Evolutionary conservation across 2,329 filamentous ascomycete species (phyloP).

Genomic region (Dryadomyces quercus-mongolicae): DNA sequence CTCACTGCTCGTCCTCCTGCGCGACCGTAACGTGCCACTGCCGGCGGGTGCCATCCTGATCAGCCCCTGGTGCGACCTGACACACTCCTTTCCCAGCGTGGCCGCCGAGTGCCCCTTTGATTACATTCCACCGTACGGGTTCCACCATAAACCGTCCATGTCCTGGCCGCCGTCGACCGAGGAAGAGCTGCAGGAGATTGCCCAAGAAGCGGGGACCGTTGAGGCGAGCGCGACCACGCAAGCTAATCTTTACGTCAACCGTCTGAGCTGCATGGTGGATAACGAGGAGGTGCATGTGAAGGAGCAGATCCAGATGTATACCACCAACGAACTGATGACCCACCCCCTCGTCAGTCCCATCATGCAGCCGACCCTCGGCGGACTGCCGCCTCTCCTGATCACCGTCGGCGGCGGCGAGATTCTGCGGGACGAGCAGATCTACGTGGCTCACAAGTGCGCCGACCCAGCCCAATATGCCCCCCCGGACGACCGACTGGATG

Average conservation of each 20-base stretch:
- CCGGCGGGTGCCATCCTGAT: conserved; percentile 85
- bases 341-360: conserved; percentile 87
- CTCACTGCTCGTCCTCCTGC: conserved; percentile 64
- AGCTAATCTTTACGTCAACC: conserved; percentile 11
- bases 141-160: conserved; percentile 77
- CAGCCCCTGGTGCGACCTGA: conserved; percentile 92
- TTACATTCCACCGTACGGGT: conserved; percentile 80
- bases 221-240: conserved; percentile 19
- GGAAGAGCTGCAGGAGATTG: conserved; percentile 52
- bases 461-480: conserved; percentile 69
- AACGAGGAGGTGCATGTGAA: conserved; percentile 58
- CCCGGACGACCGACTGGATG: conserved; percentile 47
- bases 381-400: conserved; percentile 76
- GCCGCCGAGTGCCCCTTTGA: conserved; percentile 60
- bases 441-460: conserved; percentile 87
- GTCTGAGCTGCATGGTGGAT: conserved; percentile 26
- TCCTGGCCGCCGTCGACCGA: conserved; percentile 89
- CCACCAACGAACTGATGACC: conserved; percentile 71
- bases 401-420: conserved; percentile 82
- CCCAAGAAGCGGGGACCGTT: conserved; percentile 28
- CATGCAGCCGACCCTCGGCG: conserved; percentile 78
- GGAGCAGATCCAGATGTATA: conserved; percentile 83
- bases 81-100: conserved; percentile 92
- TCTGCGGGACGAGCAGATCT: conserved; percentile 88
- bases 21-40: conserved; percentile 71